A percentile compares a stretch with the other conserved stretches of the same genome.
Evolutionary conservation across 257 asterid genomes (phyloP).

Genomic region (Voacanga thouarsii): DNA sequence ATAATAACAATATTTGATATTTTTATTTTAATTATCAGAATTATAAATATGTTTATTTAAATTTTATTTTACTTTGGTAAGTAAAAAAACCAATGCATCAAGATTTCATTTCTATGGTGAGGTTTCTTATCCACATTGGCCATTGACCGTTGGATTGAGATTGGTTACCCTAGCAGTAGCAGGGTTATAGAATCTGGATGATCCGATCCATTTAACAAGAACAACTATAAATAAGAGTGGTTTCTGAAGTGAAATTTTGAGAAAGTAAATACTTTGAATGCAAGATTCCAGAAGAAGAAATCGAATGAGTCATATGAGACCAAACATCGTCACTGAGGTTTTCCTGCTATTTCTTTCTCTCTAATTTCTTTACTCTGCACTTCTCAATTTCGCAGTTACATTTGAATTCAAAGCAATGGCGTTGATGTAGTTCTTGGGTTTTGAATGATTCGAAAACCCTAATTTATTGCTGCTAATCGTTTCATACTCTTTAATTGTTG

Average conservation of each 20-base stretch:
- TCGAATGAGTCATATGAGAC: slow-evolving; percentile 52
- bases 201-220: not conserved
- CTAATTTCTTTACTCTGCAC: not conserved
- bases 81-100: too few relatives aligned
- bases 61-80: too few relatives aligned
- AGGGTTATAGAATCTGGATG: not conserved
- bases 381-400: not conserved
- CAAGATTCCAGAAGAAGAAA: slow-evolving; percentile 36
- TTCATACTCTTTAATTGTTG: not conserved
- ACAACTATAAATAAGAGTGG: slow-evolving; percentile 6
- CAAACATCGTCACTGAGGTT: slow-evolving; percentile 89
- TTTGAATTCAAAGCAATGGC: not conserved
- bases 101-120: too few relatives aligned
- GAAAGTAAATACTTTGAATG: slow-evolving; percentile 18
- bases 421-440: not conserved
- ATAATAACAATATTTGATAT: too few relatives aligned
- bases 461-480: not conserved
- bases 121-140: too few relatives aligned
- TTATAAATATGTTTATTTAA: too few relatives aligned
- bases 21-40: too few relatives aligned
- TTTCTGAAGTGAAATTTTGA: slow-evolving; percentile 18
- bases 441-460: not conserved
- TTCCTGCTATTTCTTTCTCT: not conserved
- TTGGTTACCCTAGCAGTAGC: too few relatives aligned
- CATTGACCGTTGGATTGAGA: too few relatives aligned